Conservation (phyloP, 2,329 filamentous ascomycete species). For the Stenocarpella maydis region DNA sequence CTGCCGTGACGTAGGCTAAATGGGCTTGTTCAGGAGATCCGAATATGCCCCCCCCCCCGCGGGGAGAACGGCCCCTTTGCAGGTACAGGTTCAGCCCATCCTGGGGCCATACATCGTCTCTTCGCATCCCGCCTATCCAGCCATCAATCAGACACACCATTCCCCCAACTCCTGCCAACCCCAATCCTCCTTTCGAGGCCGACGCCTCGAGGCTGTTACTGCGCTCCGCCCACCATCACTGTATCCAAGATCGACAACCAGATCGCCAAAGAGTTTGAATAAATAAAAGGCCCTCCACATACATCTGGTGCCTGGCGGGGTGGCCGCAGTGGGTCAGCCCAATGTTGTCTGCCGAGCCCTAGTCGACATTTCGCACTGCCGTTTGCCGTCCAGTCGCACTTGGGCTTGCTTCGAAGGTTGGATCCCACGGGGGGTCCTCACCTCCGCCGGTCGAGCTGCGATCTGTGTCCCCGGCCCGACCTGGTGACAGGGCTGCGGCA, state of each 20-base stretch:
- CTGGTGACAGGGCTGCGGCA: not conserved
- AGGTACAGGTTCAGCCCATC: not conserved
- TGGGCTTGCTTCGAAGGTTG: not conserved
- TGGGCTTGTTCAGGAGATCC: slow-evolving; percentile 2
- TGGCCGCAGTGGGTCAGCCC: not conserved
- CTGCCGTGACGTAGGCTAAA: slow-evolving; percentile 16
- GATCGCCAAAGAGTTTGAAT: slow-evolving; percentile 6
- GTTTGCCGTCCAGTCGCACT: not conserved
- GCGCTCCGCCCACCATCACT: not conserved
- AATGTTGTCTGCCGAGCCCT: not conserved
- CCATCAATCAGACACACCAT: not conserved
- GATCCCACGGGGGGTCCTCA: not conserved
- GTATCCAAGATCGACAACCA: slow-evolving; percentile 18
- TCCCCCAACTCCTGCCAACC: slow-evolving; percentile 16
- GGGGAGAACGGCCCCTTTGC: not conserved
- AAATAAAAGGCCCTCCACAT: slow-evolving; percentile 12
- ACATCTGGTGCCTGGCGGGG: not conserved
- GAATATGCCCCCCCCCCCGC: not conserved
- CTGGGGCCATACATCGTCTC: not conserved
- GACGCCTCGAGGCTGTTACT: slow-evolving; percentile 2
- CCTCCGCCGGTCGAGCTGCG: not conserved
- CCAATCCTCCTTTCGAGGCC: not conserved
- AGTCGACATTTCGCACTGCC: not conserved
- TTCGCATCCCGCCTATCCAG: not conserved
- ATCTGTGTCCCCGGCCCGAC: not conserved